phyloP scores from a whole-genome alignment of 2,329 filamentous ascomycete genomes.

The Aspergillus vadensis region DNA sequence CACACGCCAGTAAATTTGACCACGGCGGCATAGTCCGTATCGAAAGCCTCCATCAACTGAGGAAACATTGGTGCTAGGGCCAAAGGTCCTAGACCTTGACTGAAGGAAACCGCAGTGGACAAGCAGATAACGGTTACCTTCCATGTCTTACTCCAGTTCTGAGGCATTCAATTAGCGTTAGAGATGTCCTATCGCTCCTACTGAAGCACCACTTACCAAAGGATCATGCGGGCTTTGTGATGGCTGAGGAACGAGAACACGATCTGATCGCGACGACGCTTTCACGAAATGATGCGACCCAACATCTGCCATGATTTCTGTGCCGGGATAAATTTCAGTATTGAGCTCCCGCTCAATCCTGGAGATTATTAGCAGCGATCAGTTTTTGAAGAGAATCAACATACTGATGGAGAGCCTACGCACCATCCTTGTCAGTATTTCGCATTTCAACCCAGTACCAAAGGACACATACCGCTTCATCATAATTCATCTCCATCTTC shows the following conservation, averaged over 20 bases:
- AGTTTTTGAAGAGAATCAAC: neutral
- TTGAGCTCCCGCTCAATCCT: conserved; percentile 56
- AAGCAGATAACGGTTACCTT: conserved; percentile 53
- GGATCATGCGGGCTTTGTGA: conserved; percentile 51
- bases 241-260: conserved; percentile 56
- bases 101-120: conserved; percentile 52
- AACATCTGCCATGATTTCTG: conserved; percentile 63
- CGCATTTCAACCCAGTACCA: neutral
- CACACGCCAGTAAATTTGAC: conserved; percentile 60
- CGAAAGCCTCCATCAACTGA: conserved; percentile 57
- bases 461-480: conserved; percentile 38
- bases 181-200: neutral
- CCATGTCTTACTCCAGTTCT: conserved; percentile 54
- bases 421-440: neutral
- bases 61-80: conserved; percentile 62
- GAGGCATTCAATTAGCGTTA: neutral
- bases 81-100: conserved; percentile 58
- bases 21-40: conserved; percentile 56
- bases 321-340: conserved; percentile 58
- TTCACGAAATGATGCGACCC: conserved; percentile 67
- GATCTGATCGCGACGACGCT: conserved; percentile 40
- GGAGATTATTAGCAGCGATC: conserved; percentile 37
- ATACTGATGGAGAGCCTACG: conserved; percentile 29
- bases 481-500: conserved; percentile 53
- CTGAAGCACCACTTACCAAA: conserved; percentile 30